These are phyloP conservation scores for Verticillium longisporum DNA, from an alignment of 2,329 filamentous ascomycete genomes.

Conservation along the genomic window DNA sequence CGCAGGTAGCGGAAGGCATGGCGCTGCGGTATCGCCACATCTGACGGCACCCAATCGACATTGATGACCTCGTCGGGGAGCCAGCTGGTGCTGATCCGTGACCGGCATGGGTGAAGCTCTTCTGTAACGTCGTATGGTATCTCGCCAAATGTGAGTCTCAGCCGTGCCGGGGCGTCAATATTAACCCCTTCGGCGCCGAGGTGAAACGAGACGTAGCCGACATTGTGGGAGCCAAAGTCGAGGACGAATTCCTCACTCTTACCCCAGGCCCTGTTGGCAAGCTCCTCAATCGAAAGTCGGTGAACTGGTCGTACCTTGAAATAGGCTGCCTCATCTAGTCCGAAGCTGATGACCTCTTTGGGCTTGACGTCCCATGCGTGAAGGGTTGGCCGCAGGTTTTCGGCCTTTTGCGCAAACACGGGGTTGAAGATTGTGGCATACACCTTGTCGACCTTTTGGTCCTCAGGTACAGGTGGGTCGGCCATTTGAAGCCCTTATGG, in stretches of 20 bases:
- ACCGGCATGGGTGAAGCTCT: conserved; percentile 22
- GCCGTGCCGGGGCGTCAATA: conserved; percentile 26
- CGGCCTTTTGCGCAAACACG: neutral
- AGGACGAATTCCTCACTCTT: conserved; percentile 21
- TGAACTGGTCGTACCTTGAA: neutral
- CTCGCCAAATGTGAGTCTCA: conserved; percentile 28
- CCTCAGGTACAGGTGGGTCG: neutral
- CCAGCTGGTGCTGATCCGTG: conserved; percentile 29
- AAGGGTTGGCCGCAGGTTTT: neutral
- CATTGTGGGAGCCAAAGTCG: conserved; percentile 24
- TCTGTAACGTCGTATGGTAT: conserved; percentile 28
- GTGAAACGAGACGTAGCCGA: conserved; percentile 22
- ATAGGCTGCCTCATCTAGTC: neutral
- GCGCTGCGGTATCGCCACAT: conserved; percentile 19
- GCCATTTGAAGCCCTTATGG: neutral
- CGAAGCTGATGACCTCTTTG: neutral
- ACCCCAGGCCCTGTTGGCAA: conserved; percentile 14
- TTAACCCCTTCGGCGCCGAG: conserved; percentile 19
- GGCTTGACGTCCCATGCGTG: neutral
- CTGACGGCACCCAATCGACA: conserved; percentile 22
- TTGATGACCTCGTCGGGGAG: conserved; percentile 28
- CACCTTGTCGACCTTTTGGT: neutral
- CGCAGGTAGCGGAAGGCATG: conserved; percentile 26
- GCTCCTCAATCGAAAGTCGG: conserved; percentile 7
- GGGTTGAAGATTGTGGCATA: neutral